Percentiles rank a stretch among this genome's conserved stretches.
Evolutionary conservation across 2,329 filamentous ascomycete genomes (phyloP).

Genomic region (Kalaharituber pfeilii): DNA sequence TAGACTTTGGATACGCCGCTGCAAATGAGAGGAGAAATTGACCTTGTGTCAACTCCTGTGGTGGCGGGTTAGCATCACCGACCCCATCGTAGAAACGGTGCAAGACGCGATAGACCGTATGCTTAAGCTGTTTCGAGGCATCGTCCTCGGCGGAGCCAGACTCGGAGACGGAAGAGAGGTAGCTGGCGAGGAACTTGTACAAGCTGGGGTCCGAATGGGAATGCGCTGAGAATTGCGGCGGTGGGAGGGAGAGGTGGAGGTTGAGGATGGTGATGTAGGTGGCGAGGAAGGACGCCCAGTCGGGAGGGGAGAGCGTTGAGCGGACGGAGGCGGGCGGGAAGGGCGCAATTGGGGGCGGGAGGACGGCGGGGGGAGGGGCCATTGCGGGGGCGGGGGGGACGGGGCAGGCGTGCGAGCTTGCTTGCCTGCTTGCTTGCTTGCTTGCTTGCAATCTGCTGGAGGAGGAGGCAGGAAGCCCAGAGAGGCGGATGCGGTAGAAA

Average conservation of each 20-base stretch:
- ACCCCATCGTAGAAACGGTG: conserved; percentile 11
- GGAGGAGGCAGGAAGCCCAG: neutral
- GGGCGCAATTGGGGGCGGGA: conserved; percentile 12
- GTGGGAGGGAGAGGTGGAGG: conserved; percentile 1
- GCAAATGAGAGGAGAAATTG: conserved; percentile 8
- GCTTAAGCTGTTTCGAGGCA: conserved; percentile 4
- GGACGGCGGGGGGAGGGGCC: conserved; percentile 6
- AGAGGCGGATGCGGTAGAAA: neutral
- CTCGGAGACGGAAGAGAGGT: neutral
- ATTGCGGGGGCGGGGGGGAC: neutral
- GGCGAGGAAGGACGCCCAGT: conserved; percentile 4
- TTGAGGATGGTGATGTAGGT: conserved; percentile 2
- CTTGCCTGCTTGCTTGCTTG: neutral
- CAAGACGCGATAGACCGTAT: conserved; percentile 6
- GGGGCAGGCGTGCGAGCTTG: neutral
- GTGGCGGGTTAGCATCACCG: neutral
- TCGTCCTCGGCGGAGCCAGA: neutral
- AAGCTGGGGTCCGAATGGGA: neutral
- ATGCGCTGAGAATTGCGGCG: neutral
- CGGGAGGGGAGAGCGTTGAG: conserved; percentile 4
- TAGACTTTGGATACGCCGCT: conserved; percentile 1
- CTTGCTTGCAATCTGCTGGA: neutral
- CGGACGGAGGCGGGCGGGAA: conserved; percentile 8
- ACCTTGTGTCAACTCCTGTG: conserved; percentile 3
- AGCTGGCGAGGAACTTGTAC: conserved; percentile 3